Evolutionary conservation across 2,329 filamentous ascomycete genomes (phyloP), one percentile per base, ranked within the genome.

Genomic region (Aspergillus aculeatus): DNA sequence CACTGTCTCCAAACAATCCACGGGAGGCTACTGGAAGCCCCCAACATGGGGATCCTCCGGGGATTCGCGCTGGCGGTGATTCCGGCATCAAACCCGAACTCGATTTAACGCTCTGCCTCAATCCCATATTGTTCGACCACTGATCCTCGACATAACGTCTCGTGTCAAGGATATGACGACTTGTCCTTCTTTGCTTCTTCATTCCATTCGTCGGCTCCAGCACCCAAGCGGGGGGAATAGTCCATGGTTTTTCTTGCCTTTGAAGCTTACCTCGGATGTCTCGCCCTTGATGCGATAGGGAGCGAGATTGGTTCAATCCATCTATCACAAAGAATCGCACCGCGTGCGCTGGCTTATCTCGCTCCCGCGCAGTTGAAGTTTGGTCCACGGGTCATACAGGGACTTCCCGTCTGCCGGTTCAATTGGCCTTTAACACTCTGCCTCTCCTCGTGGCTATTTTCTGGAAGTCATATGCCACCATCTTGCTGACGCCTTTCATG

Each of bases 1-100:
- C 32, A 73, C 75, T 19, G 70, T 76, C 57, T 75, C 75, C 47
- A 78, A 78, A 59, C 69, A 76, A 38, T 77, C 73, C 2, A 75
- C 72, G 3, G 75, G 75, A 12, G 69, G 66, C 60, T 58, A 66
- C 52, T 73, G 72, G 72, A 72, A 71, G 50, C 59, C 71, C 14
- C 63, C 71, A 5, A 69, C 67, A n/a, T 73, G 68, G 66, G 64
- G 63, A 19, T 68, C 67, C 21, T 68, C 70, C 21, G 64, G 59
- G 29, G 68, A 73, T 16, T 71, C 70, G 31, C 71, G 71, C 61
- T 68, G 58, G 59, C 67, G 69, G 56, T 72, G 55, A 70, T 47
- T 26, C 54, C 51, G 16, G 47, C 41, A 21, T 10, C 32, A 16
- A 16, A 16, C 14, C 26, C 26, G 10, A 35, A 35, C 29, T 11